Conservation (phyloP, 2,329 filamentous ascomycete species). For the Cladophialophora chaetospira region DNA sequence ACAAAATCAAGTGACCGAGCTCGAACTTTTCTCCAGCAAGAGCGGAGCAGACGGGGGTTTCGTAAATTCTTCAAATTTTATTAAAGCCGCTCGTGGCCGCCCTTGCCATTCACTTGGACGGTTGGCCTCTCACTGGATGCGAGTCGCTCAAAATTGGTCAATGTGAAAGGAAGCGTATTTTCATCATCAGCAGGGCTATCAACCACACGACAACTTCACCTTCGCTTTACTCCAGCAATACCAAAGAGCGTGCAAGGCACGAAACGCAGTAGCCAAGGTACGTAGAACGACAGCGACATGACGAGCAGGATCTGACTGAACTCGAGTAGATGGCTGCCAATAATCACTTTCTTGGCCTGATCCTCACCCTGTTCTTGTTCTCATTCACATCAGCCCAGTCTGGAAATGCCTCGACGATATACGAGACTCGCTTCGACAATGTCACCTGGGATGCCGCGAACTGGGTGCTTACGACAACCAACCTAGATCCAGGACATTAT, state of each 20-base stretch:
- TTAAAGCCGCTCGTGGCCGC: not conserved
- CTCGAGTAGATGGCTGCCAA: constrained; percentile 11
- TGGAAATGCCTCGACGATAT: constrained; percentile 36
- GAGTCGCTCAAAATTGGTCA: no score
- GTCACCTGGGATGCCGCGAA: constrained; percentile 62
- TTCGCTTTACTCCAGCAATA: not conserved
- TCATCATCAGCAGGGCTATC: no score
- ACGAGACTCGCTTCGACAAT: constrained; percentile 53
- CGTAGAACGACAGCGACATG: not conserved
- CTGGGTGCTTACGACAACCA: constrained; percentile 58
- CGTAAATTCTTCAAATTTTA: not conserved
- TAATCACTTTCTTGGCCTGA: not conserved
- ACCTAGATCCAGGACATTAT: constrained; percentile 59
- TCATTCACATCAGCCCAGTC: constrained; percentile 16
- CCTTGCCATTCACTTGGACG: no score
- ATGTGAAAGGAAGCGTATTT: no score
- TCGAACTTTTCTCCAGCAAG: not conserved
- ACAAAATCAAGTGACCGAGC: not conserved
- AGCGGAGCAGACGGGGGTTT: not conserved
- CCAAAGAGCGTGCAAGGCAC: not conserved
- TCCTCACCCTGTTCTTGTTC: constrained; percentile 5
- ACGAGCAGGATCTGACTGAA: not conserved
- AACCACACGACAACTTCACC: not conserved
- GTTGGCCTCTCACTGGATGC: no score
- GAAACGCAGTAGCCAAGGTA: not conserved